These are phyloP conservation scores for Hymenoscyphus albidus DNA, from an alignment of 2,329 filamentous ascomycete genomes.

Conservation along the genomic window DNA sequence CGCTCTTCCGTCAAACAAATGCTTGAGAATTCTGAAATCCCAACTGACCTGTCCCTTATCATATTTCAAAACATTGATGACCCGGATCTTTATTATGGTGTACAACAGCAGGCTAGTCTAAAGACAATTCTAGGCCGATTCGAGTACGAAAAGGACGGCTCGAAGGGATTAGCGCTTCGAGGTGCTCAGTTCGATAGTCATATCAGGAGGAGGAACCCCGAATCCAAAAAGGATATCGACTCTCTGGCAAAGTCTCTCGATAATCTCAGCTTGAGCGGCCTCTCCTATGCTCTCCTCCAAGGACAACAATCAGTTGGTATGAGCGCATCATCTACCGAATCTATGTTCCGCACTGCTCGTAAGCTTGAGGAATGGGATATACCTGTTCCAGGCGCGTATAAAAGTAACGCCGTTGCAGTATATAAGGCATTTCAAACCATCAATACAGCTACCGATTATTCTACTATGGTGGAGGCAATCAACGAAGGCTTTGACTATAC, in stretches of 20 bases:
- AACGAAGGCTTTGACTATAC: conserved; percentile 59
- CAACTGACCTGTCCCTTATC: conserved; percentile 66
- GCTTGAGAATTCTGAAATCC: conserved; percentile 39
- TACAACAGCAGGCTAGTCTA: conserved; percentile 73
- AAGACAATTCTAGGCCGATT: conserved; percentile 74
- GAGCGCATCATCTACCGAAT: conserved; percentile 59
- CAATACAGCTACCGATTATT: conserved; percentile 58
- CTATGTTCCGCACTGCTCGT: conserved; percentile 73
- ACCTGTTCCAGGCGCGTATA: conserved; percentile 61
- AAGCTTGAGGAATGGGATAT: conserved; percentile 91
- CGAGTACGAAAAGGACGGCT: conserved; percentile 84
- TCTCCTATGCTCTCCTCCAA: conserved; percentile 76
- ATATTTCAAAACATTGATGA: conserved; percentile 95
- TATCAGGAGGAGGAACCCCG: conserved; percentile 57
- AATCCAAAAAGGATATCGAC: conserved; percentile 56
- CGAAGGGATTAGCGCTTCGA: conserved; percentile 84
- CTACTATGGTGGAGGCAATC: conserved; percentile 52
- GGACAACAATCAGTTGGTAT: conserved; percentile 58
- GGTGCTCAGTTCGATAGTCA: conserved; percentile 88
- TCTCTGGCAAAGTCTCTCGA: conserved; percentile 75
- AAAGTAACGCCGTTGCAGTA: conserved; percentile 63
- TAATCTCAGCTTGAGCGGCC: conserved; percentile 75
- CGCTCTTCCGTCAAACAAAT: conserved; percentile 59
- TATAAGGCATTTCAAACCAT: conserved; percentile 81
- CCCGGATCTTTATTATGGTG: conserved; percentile 91